Evolutionary conservation across 164 flowering plant genomes (phyloP), one percentile per base, ranked within the genome.

Genomic region (Sedum album): DNA sequence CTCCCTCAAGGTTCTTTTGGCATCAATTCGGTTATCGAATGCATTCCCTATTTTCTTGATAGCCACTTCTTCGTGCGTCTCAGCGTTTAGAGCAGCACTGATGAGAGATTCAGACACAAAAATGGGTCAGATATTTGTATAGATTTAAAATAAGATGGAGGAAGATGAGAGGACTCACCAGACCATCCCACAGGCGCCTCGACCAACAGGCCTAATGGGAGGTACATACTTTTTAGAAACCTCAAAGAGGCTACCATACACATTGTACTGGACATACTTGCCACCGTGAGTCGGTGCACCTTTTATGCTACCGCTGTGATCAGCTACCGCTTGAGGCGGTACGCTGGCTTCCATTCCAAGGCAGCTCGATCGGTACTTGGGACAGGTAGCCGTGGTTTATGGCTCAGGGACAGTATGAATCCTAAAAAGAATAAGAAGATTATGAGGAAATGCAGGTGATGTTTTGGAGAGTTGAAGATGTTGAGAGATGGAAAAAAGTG

Each of bases 11-110:
- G 96, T 91, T 80, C 96, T 81, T 68, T 93, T 93, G 62, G 98
- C 97, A 83, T 93, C 98, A 33, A 93, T 85, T 73, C 86, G 77
- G 77, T 94, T 91, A 78, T 91, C 92, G 76, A 94, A 94, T 44
- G 99, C 97, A 77, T 91, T 90, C 33, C 92, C 93, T 69, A 94
- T 82, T 79, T 94, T 94, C 85, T 94, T 94, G 53, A 94, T 94
- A 1, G 99, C 99, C 71, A 94, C 89, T 73, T 88, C 95, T 77
- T 94, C 92, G 23, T 75, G 76, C 1, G 91, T 94, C 80, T 89
- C 96, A 11, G 90, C 79, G 71, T 94, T 88, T 66, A 86, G 70
- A 33, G 92, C 95, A 82, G 97, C 90, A 77, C 97, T 91, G 79
- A n/a, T 66, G 42, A 60, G 70, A 79, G 67, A 20, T n/a, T n/a